Conservation (phyloP, 305 asterid species). For the Petunia hybrid region DNA sequence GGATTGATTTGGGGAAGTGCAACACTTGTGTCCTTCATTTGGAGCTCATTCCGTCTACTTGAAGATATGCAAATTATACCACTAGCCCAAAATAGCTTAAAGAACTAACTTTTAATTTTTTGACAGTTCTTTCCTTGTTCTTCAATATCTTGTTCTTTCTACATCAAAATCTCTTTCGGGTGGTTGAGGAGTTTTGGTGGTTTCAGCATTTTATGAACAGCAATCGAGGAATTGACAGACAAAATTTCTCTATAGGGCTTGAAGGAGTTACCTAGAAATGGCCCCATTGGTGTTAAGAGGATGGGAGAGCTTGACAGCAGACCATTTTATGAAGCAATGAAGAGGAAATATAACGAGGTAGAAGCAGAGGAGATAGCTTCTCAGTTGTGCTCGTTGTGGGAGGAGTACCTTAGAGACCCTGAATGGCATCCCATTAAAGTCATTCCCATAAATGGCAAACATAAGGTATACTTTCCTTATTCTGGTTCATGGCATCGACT, state of each 20-base stretch:
- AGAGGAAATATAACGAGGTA: conserved; percentile 67
- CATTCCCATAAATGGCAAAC: conserved; percentile 54
- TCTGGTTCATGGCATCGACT: not conserved
- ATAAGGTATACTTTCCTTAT: conserved; percentile 54
- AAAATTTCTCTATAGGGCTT: conserved; percentile 49
- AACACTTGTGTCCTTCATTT: conserved; percentile 14
- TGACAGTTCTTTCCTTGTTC: not conserved
- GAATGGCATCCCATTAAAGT: conserved; percentile 93
- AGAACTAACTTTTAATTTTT: not conserved
- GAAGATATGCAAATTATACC: conserved; percentile 20
- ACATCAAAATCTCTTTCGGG: not conserved
- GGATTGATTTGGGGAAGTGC: not conserved
- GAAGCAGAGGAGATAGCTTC: conserved; percentile 85
- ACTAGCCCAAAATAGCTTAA: conserved; percentile 23
- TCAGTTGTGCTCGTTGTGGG: conserved; percentile 89
- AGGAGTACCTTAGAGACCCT: conserved; percentile 95
- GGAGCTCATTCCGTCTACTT: conserved; percentile 24
- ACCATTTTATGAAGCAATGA: conserved; percentile 85
- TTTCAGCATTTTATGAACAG: conserved; percentile 20
- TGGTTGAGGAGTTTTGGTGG: conserved; percentile 10
- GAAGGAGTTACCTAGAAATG: conserved; percentile 59
- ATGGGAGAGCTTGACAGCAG: conserved; percentile 90
- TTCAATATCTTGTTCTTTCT: not conserved
- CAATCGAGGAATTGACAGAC: conserved; percentile 1
- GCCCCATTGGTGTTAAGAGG: conserved; percentile 75